phyloP scores from a whole-genome alignment of 75 land plant genomes.

The Pseudotsuga menziesii region DNA sequence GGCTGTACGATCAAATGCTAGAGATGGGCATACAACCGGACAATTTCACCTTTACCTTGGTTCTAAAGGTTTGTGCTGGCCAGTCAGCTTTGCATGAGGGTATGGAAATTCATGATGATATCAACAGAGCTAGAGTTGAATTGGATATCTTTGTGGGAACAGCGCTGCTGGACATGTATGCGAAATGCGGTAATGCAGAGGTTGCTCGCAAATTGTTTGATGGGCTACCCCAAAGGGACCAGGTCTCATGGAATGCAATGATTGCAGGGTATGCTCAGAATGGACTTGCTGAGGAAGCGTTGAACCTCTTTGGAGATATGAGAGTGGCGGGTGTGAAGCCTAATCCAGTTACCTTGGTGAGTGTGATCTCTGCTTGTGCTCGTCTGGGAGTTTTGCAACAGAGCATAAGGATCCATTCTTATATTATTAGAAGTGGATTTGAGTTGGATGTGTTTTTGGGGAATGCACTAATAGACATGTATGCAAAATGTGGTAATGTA shows the following conservation, averaged over 20 bases:
- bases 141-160: constrained; percentile 12
- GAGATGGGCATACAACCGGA: neutral
- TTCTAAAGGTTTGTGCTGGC: neutral
- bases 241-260: constrained; percentile 21
- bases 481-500: constrained; percentile 60
- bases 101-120: neutral
- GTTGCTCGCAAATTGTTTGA: constrained; percentile 19
- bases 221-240: constrained; percentile 11
- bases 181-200: constrained; percentile 8
- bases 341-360: constrained; percentile 13
- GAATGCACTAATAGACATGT: constrained; percentile 60
- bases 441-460: constrained; percentile 29
- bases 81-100: neutral
- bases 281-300: constrained; percentile 8
- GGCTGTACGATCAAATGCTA: neutral
- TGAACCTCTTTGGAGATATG: constrained; percentile 15
- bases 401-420: constrained; percentile 42
- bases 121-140: neutral
- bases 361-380: constrained; percentile 19
- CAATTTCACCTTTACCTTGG: neutral
- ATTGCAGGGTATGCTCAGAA: constrained; percentile 23
- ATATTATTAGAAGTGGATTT: constrained; percentile 32
- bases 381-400: constrained; percentile 18
- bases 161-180: constrained; percentile 19
- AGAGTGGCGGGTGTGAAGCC: neutral